These are phyloP conservation scores for Wakefieldia striispora DNA, from an alignment of 768 basidiomycete species.

Conservation along the genomic window DNA sequence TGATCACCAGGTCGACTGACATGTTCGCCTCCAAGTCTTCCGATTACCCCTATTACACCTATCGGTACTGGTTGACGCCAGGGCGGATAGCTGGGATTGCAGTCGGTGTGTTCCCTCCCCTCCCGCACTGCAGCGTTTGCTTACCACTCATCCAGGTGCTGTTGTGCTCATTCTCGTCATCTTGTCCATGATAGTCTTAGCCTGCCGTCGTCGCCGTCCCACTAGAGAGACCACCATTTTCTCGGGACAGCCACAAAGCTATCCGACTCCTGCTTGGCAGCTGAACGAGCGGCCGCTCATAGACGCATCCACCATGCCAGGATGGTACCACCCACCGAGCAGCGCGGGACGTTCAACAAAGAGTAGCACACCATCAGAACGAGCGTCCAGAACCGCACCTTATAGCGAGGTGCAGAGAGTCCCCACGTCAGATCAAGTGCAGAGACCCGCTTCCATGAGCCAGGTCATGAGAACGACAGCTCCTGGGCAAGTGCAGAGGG, in stretches of 20 bases:
- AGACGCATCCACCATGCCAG: neutral
- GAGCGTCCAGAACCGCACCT: neutral
- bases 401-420: neutral
- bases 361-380: neutral
- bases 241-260: neutral
- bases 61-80: constrained; percentile 22
- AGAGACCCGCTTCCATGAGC: neutral
- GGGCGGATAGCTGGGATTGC: constrained; percentile 26
- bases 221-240: neutral
- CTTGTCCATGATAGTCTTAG: neutral
- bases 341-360: neutral
- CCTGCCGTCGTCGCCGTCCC: constrained; percentile 8
- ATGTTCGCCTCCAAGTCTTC: constrained; percentile 14
- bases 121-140: neutral
- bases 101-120: constrained; percentile 19
- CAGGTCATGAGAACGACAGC: neutral
- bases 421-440: too few relatives aligned
- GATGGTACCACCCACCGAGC: constrained; percentile 9
- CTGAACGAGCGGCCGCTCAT: constrained; percentile 1
- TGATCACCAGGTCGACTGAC: constrained; percentile 4
- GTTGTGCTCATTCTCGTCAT: constrained; percentile 10
- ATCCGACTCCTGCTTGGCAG: constrained; percentile 8
- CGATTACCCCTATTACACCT: neutral
- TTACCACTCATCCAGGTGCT: constrained; percentile 9
- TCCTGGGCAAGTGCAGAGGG: neutral